A percentile compares a stretch with the other conserved stretches of the same genome.
These are phyloP conservation scores for Thelephora aurantiotincta DNA, from an alignment of 768 basidiomycete genomes.

Conservation along the genomic window DNA sequence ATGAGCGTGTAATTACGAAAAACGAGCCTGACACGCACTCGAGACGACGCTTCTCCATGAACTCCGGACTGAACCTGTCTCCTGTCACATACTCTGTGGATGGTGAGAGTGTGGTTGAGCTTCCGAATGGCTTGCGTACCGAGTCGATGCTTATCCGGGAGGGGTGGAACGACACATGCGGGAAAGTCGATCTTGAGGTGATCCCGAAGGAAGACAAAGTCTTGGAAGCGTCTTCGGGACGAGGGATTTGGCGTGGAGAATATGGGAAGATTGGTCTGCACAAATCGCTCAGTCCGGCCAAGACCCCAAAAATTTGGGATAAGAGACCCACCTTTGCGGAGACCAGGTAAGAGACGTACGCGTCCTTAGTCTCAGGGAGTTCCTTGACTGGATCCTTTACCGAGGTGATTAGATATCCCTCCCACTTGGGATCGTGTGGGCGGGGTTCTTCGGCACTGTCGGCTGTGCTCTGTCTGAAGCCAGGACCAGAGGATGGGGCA, in stretches of 20 bases:
- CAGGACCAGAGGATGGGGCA: constrained; percentile 39
- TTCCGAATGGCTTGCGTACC: constrained; percentile 35
- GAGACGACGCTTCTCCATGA: constrained; percentile 82
- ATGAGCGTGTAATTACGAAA: constrained; percentile 4
- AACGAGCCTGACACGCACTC: constrained; percentile 40
- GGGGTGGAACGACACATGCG: constrained; percentile 92
- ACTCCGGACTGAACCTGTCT: constrained; percentile 93
- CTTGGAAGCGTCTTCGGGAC: constrained; percentile 83
- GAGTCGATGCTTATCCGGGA: constrained; percentile 93
- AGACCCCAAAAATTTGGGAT: constrained; percentile 4
- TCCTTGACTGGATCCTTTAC: constrained; percentile 94
- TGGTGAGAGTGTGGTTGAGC: constrained; percentile 4
- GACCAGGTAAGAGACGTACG: constrained; percentile 90
- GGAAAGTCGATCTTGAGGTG: constrained; percentile 86
- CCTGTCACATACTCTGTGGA: constrained; percentile 87
- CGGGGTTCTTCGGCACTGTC: constrained; percentile 49
- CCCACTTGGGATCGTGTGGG: constrained; percentile 82
- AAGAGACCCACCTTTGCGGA: constrained; percentile 57
- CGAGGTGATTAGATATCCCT: constrained; percentile 66
- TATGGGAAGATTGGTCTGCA: constrained; percentile 79
- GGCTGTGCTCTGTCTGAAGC: constrained; percentile 69
- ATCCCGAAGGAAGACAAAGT: constrained; percentile 89
- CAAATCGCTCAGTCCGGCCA: neutral
- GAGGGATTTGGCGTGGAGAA: constrained; percentile 67
- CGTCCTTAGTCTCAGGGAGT: constrained; percentile 92